Evolutionary conservation across 169 alveolate genomes (phyloP), one percentile per base, ranked within the genome.

Genomic region (Theileria annulata): DNA sequence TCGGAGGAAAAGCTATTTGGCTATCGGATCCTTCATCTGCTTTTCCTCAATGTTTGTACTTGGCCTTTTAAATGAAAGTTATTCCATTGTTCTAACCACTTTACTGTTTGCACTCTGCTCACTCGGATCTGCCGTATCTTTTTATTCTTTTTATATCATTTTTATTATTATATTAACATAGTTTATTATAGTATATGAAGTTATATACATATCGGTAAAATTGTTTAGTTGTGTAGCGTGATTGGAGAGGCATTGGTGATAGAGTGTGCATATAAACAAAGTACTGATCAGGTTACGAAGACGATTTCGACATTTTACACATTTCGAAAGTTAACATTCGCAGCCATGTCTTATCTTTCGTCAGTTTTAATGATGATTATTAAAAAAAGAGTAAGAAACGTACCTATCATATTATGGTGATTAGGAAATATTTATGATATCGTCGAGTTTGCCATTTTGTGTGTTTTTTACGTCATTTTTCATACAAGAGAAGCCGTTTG

Each of bases 181-280:
- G n/a, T n/a, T n/a, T n/a, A 56, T 80, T 13, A 75, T 75, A 42
- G 73, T 80, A 62, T 17, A 42, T 23, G 87, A 80, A 58, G n/a
- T 42, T 42, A 42, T 42, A 3, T 42, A 42, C 51, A 8, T 8
- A 8, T 12, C 13, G 71, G 64, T 19, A 3, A 3, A 3, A 8
- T 62, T 0, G 1, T 76, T 9, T 74, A 83, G 90, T 49, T 83
- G 59, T 91, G 95, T 73, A 92, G 87, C 62, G 97, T 93, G 60
- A 90, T 93, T 23, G 96, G 96, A n/a, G 97, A 93, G 84, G 97
- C 96, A 2, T 92, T 93, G 68, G 93, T 94, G 71, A 95, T 94
- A 4, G 96, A 93, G 63, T 90, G 93, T 0, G 95, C 96, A 17
- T 77, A 94, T 54, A 66, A 77, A 21, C 84, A 87, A 31, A 80